These are phyloP conservation scores for Coemansia aciculifera DNA, from an alignment of 192 early-diverging fungal genomes.

Conservation along the genomic window DNA sequence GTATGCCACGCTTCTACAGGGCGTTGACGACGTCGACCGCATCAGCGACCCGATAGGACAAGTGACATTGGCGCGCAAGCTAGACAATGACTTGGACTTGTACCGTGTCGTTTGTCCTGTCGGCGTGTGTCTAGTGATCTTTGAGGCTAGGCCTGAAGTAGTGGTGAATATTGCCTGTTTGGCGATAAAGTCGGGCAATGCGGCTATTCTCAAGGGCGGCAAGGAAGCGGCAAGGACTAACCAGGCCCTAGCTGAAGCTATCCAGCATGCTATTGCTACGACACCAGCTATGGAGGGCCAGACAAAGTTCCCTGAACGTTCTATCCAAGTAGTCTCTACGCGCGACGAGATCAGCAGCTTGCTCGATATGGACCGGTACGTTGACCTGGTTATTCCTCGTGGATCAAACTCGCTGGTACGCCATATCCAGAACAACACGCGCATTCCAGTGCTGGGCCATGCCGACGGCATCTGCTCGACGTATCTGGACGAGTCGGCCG, in stretches of 20 bases:
- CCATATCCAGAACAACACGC: constrained; percentile 89
- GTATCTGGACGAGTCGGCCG: constrained; percentile 82
- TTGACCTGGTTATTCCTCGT: constrained; percentile 95
- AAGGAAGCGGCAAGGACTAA: constrained; percentile 87
- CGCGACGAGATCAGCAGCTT: constrained; percentile 86
- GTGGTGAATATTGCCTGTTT: constrained; percentile 95
- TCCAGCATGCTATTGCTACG: constrained; percentile 75
- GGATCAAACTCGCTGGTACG: constrained; percentile 90
- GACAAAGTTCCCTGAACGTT: constrained; percentile 61
- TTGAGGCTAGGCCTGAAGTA: constrained; percentile 98
- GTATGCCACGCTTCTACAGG: constrained; percentile 80
- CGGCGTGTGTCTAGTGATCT: constrained; percentile 95
- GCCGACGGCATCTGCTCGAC: constrained; percentile 97
- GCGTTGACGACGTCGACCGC: constrained; percentile 84
- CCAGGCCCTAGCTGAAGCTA: constrained; percentile 68
- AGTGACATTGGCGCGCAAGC: constrained; percentile 70
- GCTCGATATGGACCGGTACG: constrained; percentile 85
- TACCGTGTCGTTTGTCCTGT: constrained; percentile 92
- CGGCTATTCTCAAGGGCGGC: constrained; percentile 97
- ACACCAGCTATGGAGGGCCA: constrained; percentile 31
- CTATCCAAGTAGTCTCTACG: constrained; percentile 86
- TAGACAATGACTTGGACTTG: constrained; percentile 84
- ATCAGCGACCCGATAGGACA: constrained; percentile 85
- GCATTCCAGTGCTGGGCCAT: constrained; percentile 99
- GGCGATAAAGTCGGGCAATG: constrained; percentile 95